phyloP scores from a whole-genome alignment of 768 basidiomycete genomes.

The Lactarius hatsudake region DNA sequence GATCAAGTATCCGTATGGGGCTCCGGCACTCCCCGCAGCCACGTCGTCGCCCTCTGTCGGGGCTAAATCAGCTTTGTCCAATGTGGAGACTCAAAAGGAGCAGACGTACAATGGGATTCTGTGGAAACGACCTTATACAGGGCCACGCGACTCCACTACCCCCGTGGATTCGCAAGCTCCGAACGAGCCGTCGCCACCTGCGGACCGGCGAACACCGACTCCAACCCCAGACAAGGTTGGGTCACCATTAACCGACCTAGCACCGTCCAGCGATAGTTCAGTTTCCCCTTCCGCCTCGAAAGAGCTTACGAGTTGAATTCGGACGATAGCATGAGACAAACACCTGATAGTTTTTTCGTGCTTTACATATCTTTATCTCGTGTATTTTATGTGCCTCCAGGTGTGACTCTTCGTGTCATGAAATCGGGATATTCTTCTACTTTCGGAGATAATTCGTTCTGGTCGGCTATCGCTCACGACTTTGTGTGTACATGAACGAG shows the following conservation, averaged over 20 bases:
- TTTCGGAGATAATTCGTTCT: neutral
- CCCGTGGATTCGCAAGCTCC: slow-evolving; percentile 1
- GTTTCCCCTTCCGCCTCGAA: neutral
- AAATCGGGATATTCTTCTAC: neutral
- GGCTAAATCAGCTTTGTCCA: neutral
- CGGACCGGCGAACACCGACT: neutral
- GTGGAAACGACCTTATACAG: slow-evolving; percentile 23
- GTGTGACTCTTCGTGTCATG: neutral
- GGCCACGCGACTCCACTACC: slow-evolving; percentile 4
- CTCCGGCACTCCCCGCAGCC: slow-evolving; percentile 2
- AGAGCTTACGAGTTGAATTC: neutral
- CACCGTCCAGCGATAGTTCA: neutral
- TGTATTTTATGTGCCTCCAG: slow-evolving; percentile 18
- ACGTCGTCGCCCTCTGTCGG: neutral
- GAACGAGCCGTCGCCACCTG: neutral
- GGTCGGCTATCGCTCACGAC: neutral
- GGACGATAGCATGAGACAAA: neutral
- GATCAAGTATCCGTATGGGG: slow-evolving; percentile 22
- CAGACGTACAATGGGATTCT: slow-evolving; percentile 13
- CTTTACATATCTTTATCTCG: slow-evolving; percentile 20
- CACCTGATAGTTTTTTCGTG: neutral
- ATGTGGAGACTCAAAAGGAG: slow-evolving; percentile 2
- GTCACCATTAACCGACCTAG: neutral
- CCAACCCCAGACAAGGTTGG: neutral
- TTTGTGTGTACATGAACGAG: neutral